These are phyloP conservation scores for Paraleonurus japonicus DNA, from an alignment of 257 asterid species.

Conservation along the genomic window DNA sequence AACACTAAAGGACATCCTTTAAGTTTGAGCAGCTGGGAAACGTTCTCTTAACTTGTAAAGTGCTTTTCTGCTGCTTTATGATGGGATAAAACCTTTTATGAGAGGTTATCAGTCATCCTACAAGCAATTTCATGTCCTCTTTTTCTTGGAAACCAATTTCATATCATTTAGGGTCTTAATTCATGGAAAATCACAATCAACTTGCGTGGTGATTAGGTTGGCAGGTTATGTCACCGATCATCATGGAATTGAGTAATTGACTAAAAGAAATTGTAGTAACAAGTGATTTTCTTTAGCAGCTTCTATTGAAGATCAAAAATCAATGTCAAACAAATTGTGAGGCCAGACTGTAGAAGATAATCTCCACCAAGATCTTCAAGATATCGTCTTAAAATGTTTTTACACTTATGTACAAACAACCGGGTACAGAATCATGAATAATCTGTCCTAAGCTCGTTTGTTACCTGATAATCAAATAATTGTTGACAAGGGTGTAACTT, in stretches of 20 bases:
- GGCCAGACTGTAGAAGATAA: background rate
- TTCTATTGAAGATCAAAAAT: background rate
- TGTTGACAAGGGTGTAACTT: background rate
- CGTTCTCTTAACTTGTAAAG: background rate
- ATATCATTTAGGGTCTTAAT: slow-evolving; percentile 1
- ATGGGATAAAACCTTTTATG: background rate
- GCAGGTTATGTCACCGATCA: background rate
- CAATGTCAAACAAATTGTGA: slow-evolving; percentile 12
- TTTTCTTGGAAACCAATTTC: background rate
- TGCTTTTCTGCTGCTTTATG: background rate
- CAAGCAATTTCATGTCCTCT: background rate
- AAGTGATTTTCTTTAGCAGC: background rate
- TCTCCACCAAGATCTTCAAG: slow-evolving; percentile 7
- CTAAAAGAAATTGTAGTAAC: background rate
- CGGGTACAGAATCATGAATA: background rate
- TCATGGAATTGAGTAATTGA: background rate
- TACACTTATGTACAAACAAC: background rate
- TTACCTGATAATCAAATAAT: background rate
- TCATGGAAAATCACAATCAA: background rate
- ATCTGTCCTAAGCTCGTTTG: background rate
- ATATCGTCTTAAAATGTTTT: background rate
- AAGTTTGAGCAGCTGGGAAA: slow-evolving; percentile 7
- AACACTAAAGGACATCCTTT: background rate
- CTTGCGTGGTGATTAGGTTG: background rate
- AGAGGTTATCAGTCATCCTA: background rate